These are phyloP conservation scores for Pyrus communis DNA, from an alignment of 306 rosid species.

Conservation along the genomic window DNA sequence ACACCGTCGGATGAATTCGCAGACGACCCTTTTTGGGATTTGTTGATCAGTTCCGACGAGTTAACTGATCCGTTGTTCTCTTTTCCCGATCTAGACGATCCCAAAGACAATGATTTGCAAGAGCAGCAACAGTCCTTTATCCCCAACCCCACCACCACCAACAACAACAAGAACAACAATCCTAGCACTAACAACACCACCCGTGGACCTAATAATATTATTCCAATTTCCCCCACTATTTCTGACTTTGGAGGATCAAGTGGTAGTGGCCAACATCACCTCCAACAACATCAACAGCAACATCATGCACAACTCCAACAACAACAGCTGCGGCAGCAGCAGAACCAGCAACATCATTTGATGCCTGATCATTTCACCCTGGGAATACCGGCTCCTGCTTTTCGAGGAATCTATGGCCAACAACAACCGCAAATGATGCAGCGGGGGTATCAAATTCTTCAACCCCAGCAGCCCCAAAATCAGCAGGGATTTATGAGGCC, in stretches of 20 bases:
- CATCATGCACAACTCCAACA: background rate
- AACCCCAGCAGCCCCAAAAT: background rate
- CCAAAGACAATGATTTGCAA: conserved; percentile 25
- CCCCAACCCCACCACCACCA: conserved; percentile 26
- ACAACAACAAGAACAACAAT: conserved; percentile 11
- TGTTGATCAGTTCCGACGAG: conserved; percentile 14
- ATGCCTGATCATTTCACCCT: conserved; percentile 14
- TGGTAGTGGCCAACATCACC: conserved; percentile 23
- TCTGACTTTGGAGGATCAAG: conserved; percentile 28
- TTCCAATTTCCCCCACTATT: conserved; percentile 24
- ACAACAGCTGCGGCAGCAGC: background rate
- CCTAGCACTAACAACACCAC: background rate
- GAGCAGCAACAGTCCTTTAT: conserved; percentile 42
- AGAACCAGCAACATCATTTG: background rate
- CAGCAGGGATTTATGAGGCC: conserved; percentile 14
- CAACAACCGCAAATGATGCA: background rate
- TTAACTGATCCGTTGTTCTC: conserved; percentile 21
- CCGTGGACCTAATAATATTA: conserved; percentile 9
- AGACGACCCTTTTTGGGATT: conserved; percentile 15
- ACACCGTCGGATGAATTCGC: background rate
- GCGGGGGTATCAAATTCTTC: background rate
- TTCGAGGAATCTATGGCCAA: conserved; percentile 20
- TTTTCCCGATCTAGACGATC: background rate
- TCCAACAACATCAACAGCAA: background rate
- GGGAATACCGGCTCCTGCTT: conserved; percentile 12